Evolutionary conservation across 1,139 yeast species (phyloP).

Genomic region (Yamadazyma siamensis): DNA sequence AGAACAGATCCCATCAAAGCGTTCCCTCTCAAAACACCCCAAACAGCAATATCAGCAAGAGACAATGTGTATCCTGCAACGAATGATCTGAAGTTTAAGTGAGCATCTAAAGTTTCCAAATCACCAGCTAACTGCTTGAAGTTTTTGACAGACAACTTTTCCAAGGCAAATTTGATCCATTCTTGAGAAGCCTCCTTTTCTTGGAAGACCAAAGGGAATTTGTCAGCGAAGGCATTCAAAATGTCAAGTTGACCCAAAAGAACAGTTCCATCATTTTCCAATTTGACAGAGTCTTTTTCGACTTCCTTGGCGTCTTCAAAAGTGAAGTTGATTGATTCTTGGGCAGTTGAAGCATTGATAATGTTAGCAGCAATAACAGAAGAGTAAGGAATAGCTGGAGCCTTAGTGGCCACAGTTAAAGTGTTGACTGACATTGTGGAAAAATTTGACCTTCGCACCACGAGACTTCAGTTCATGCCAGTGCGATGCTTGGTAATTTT

Average conservation of each 20-base stretch:
- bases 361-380: constrained; percentile 74
- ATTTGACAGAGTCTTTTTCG: constrained; percentile 41
- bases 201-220: constrained; percentile 38
- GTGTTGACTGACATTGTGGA: constrained; percentile 30
- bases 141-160: constrained; percentile 74
- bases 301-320: constrained; percentile 61
- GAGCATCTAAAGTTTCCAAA: constrained; percentile 72
- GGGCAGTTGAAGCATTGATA: constrained; percentile 51
- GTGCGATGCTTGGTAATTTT: too few relatives aligned
- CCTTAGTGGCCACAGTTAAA: constrained; percentile 79
- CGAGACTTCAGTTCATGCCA: too few relatives aligned
- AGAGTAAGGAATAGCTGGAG: constrained; percentile 78
- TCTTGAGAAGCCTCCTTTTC: constrained; percentile 35
- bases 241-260: constrained; percentile 43
- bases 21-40: constrained; percentile 94
- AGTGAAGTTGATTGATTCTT: constrained; percentile 52
- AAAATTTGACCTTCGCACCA: too few relatives aligned
- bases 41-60: constrained; percentile 79
- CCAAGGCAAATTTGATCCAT: constrained; percentile 71
- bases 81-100: constrained; percentile 81
- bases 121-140: constrained; percentile 77
- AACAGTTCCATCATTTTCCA: constrained; percentile 44
- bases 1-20: constrained; percentile 88
- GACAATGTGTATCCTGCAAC: constrained; percentile 64
- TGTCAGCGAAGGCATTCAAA: constrained; percentile 42